Percentiles rank a stretch among this genome's conserved stretches.
These are phyloP conservation scores for Globisporangium echinulatum DNA, from an alignment of 352 stramenopile species.

Conservation along the genomic window DNA sequence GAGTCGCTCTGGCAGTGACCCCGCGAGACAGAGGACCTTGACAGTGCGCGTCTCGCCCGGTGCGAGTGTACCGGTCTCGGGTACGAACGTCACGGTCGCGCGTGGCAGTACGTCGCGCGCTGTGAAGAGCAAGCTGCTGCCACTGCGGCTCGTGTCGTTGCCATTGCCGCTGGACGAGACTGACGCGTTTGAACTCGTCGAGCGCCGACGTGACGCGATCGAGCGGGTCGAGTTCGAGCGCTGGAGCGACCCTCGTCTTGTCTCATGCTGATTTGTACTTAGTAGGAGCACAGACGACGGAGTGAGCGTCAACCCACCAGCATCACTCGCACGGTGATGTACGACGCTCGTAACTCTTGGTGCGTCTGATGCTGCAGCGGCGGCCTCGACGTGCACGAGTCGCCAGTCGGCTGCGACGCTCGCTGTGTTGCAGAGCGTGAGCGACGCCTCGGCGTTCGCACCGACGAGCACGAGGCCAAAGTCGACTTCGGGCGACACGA, in stretches of 20 bases:
- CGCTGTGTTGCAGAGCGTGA: slow-evolving; percentile 28
- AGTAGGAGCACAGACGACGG: not conserved
- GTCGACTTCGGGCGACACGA: slow-evolving; percentile 50
- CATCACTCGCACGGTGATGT: not conserved
- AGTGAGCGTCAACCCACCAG: not conserved
- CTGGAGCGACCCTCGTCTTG: slow-evolving; percentile 13
- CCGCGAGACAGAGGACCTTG: slow-evolving; percentile 40
- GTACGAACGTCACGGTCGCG: slow-evolving; percentile 40
- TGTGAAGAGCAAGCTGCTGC: slow-evolving; percentile 27
- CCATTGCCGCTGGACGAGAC: slow-evolving; percentile 9
- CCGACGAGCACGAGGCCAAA: slow-evolving; percentile 71
- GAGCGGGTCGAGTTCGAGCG: slow-evolving; percentile 50
- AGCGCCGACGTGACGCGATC: slow-evolving; percentile 32
- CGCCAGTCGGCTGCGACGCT: slow-evolving; percentile 28
- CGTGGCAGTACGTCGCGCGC: slow-evolving; percentile 34
- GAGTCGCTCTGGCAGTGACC: slow-evolving; percentile 58
- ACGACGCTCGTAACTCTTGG: not conserved
- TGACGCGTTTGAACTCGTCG: slow-evolving; percentile 16
- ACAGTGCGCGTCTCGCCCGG: slow-evolving; percentile 33
- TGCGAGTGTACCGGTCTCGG: slow-evolving; percentile 31
- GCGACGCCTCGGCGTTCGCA: slow-evolving; percentile 27
- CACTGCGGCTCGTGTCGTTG: slow-evolving; percentile 30
- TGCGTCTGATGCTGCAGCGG: not conserved
- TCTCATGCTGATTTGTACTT: too few relatives aligned
- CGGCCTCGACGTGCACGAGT: slow-evolving; percentile 36